Base-by-base conservation (phyloP, 371 early-diverging fungal genomes). In the Caulochytrium protostelioides region DNA sequence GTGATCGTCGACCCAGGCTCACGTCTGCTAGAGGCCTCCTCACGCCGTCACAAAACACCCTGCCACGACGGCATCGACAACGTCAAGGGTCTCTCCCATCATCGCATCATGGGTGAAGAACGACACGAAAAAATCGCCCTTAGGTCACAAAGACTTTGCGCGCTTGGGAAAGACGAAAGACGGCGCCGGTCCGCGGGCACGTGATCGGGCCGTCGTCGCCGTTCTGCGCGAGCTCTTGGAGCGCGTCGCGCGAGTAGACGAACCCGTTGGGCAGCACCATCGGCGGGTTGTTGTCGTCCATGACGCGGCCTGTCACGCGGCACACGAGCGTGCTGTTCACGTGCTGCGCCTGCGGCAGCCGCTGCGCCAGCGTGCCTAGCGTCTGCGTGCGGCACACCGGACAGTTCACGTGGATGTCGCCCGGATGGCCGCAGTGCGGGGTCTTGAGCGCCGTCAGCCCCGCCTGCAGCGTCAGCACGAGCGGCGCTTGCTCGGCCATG, bases 201-300 rank as follows among this genome's bases (percentile, higher is more conserved):
- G 52, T 67, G 22, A 90, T 55, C 41, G 64, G 60, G 21, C 82
- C 85, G 38, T 68, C 57, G 40, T 71, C n/a, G n/a, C n/a, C 62
- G 45, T 75, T 67, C n/a, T 41, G 49, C 0, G 83, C 75, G 71
- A 85, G 75, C 21, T 83, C 85, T 24, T 60, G 50, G 23, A 92
- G 49, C 3, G 90, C 82, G 52, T 68, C 50, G 12, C 47, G 55
- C 15, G 86, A 86, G 48, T 91, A 95, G 2, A 89, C 92, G 30
- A 76, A 68, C 26, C 94, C 92, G 51, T 92, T 91, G 9, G 90
- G 92, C 40, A 92, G 55, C 4, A 79, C 72, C 81, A 95, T 73
- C 0, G 91, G 91, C 28, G 79, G 74, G 42, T 95, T 95, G 51
- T 85, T 72, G 46, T 83, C 92, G 44, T 90, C 74, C 69, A 92